Conservation (phyloP, 176 grass and related monocot species). For the Aegilops bicornis region DNA sequence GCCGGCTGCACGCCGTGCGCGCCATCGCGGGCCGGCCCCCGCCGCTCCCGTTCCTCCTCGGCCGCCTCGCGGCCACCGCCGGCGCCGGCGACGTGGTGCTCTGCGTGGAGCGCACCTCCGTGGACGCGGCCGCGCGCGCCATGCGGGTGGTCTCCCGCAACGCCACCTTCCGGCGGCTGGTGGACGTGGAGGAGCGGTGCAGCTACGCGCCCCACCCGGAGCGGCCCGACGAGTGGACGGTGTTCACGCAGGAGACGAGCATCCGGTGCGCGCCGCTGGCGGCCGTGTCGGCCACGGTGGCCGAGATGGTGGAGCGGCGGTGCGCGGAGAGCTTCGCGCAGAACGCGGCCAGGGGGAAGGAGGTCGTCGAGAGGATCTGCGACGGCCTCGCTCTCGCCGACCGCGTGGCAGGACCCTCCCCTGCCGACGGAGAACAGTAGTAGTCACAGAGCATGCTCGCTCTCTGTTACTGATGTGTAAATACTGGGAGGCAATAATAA, state of each 20-base stretch:
- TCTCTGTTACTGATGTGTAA: background rate
- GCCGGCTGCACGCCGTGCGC: slow-evolving; percentile 43
- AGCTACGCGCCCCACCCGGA: slow-evolving; percentile 67
- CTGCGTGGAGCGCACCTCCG: slow-evolving; percentile 63
- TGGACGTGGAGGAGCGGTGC: slow-evolving; percentile 65
- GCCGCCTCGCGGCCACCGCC: background rate
- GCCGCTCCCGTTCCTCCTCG: slow-evolving; percentile 53
- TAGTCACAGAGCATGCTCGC: background rate
- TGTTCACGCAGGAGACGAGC: slow-evolving; percentile 68
- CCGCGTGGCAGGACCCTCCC: background rate
- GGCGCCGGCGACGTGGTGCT: slow-evolving; percentile 32
- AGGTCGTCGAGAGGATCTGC: slow-evolving; percentile 71
- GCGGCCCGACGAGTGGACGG: slow-evolving; percentile 61
- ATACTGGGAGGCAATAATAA: background rate
- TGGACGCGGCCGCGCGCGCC: slow-evolving; percentile 45
- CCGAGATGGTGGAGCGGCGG: slow-evolving; percentile 58
- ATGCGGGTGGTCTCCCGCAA: slow-evolving; percentile 65
- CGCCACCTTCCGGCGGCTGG: slow-evolving; percentile 48
- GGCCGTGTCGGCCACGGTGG: slow-evolving; percentile 39
- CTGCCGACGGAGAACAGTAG: background rate
- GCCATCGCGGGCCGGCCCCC: slow-evolving; percentile 54
- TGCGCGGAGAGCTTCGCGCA: slow-evolving; percentile 66
- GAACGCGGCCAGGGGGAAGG: slow-evolving; percentile 52
- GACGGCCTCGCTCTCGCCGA: slow-evolving; percentile 36
- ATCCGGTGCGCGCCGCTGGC: slow-evolving; percentile 68